Conservation (phyloP, 495 filamentous ascomycete genomes). For the Paragyromitra xinjiangensis region DNA sequence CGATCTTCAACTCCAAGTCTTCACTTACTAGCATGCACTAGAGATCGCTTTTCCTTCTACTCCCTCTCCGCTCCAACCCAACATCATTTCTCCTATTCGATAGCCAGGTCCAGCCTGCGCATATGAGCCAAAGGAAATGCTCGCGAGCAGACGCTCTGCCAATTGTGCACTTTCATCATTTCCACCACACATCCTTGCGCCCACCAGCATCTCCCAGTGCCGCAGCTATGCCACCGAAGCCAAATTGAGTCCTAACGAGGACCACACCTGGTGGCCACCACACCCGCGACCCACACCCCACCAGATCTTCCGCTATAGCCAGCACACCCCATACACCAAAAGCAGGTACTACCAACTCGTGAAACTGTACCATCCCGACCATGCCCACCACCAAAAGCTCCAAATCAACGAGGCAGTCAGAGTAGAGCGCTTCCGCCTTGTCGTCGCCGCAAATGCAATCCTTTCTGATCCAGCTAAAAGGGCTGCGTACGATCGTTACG, state of each 20-base stretch:
- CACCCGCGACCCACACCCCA: constrained; percentile 79
- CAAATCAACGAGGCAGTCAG: constrained; percentile 66
- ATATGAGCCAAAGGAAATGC: constrained; percentile 44
- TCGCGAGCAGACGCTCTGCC: constrained; percentile 44
- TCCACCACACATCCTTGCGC: not conserved
- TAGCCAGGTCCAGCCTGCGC: not conserved
- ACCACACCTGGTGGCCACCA: constrained; percentile 60
- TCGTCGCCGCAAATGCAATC: constrained; percentile 86
- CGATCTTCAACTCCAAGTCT: not conserved
- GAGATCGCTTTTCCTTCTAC: not conserved
- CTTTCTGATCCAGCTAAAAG: constrained; percentile 84
- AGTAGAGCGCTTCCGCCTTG: constrained; percentile 84
- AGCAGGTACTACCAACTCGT: constrained; percentile 84
- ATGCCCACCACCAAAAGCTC: constrained; percentile 57
- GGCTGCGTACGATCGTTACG: constrained; percentile 80
- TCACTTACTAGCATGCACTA: not conserved
- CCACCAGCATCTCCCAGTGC: constrained; percentile 1
- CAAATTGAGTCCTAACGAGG: constrained; percentile 47
- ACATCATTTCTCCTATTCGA: not conserved
- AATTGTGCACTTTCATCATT: constrained; percentile 27
- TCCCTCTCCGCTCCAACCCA: not conserved
- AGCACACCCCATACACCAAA: constrained; percentile 79
- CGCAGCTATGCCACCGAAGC: constrained; percentile 38
- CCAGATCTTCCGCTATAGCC: constrained; percentile 75
- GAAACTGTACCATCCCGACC: constrained; percentile 95